These are phyloP conservation scores for Salix arbutifolia DNA, from an alignment of 345 rosid genomes.

Conservation along the genomic window DNA sequence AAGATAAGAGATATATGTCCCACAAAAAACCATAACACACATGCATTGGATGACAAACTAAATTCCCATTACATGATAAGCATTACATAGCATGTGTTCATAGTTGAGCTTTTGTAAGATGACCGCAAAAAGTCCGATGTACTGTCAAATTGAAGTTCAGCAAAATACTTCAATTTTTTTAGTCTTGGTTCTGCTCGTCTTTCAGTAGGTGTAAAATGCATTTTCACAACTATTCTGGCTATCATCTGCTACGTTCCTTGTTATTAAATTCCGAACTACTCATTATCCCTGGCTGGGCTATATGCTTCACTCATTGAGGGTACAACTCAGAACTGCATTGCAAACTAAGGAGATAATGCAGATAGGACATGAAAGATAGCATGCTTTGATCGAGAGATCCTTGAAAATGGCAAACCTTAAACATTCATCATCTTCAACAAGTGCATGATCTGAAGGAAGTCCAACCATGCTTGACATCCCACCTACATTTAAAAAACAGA, in stretches of 20 bases:
- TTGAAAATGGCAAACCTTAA: slow-evolving; percentile 47
- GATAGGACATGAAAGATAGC: neutral
- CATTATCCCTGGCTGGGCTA: neutral
- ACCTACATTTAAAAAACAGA: slow-evolving; percentile 32
- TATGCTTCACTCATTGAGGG: neutral
- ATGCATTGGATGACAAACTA: too few species aligned
- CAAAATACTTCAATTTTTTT: too few species aligned
- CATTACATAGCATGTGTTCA: neutral
- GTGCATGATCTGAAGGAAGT: slow-evolving; percentile 86
- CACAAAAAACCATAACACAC: too few species aligned
- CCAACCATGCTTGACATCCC: slow-evolving; percentile 83
- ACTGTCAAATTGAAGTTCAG: neutral
- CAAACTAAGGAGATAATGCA: neutral
- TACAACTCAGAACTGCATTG: neutral
- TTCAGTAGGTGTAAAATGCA: too few species aligned
- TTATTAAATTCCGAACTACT: neutral
- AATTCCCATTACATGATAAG: neutral
- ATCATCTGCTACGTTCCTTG: neutral
- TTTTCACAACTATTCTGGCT: neutral
- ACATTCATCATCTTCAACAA: slow-evolving; percentile 76
- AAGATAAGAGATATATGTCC: too few species aligned
- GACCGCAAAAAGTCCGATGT: neutral
- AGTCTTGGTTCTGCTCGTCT: too few species aligned
- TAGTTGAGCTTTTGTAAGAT: neutral
- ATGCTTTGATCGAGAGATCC: neutral